These are phyloP conservation scores for Beauveria australis DNA, from an alignment of 2,329 filamentous ascomycete species.

Conservation along the genomic window DNA sequence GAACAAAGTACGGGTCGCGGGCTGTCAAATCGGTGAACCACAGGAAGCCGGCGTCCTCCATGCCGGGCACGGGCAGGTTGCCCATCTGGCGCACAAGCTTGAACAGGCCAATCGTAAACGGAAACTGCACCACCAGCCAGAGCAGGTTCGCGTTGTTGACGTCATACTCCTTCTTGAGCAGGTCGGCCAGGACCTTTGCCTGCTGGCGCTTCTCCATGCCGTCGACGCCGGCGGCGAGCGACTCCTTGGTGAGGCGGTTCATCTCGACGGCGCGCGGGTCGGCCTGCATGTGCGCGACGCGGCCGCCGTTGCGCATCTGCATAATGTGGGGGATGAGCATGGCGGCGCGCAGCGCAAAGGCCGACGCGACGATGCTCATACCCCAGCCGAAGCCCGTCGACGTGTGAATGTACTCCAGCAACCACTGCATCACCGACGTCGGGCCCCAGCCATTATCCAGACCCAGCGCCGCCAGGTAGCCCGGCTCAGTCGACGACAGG, in stretches of 20 bases:
- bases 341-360: conserved; percentile 53
- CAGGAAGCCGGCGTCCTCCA: conserved; percentile 60
- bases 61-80: conserved; percentile 67
- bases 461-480: conserved; percentile 74
- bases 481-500: conserved; percentile 62
- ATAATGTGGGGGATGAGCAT: conserved; percentile 54
- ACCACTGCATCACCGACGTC: conserved; percentile 63
- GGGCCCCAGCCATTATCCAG: conserved; percentile 73
- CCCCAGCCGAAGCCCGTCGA: conserved; percentile 74
- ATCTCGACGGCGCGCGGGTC: conserved; percentile 44
- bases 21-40: conserved; percentile 77
- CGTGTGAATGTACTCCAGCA: conserved; percentile 77
- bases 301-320: conserved; percentile 33
- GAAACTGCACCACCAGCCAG: conserved; percentile 39
- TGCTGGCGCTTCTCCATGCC: conserved; percentile 33
- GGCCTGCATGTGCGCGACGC: conserved; percentile 47
- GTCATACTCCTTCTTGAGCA: conserved; percentile 29
- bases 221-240: conserved; percentile 15
- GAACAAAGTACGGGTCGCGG: conserved; percentile 66
- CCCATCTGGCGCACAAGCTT: conserved; percentile 67
- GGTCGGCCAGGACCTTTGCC: conserved; percentile 26
- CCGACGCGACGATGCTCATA: conserved; percentile 59
- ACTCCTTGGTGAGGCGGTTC: conserved; percentile 42
- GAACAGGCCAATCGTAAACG: conserved; percentile 76
- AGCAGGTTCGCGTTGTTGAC: conserved; percentile 26